A percentile compares a stretch with the other conserved stretches of the same genome.
Evolutionary conservation across 257 asterid species (phyloP).

Genomic region (Solanum chaucha): DNA sequence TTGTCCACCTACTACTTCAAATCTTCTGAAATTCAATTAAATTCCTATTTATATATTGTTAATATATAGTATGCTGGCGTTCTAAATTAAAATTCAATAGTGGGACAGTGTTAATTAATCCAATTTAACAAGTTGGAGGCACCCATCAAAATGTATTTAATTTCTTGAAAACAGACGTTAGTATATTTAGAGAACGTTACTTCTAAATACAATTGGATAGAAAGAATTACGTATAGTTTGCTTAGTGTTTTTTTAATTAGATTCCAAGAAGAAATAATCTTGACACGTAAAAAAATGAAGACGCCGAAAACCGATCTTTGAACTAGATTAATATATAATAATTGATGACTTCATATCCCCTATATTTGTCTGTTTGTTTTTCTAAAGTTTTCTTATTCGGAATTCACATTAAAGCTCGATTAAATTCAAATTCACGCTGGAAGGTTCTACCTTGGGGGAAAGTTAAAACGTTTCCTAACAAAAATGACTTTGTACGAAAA

Average conservation of each 20-base stretch:
- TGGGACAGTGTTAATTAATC: neutral
- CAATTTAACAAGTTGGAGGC: neutral
- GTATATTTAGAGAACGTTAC: neutral
- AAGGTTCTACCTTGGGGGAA: too few relatives aligned
- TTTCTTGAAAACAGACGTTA: neutral
- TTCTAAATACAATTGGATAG: neutral
- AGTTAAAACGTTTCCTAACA: too few relatives aligned
- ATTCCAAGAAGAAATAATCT: neutral
- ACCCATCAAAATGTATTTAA: neutral
- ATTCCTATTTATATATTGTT: neutral
- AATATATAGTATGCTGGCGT: too few relatives aligned
- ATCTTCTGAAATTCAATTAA: neutral
- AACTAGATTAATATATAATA: too few relatives aligned
- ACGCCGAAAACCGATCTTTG: too few relatives aligned
- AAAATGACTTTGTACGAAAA: too few relatives aligned
- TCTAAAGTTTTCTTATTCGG: too few relatives aligned
- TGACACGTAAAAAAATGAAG: neutral
- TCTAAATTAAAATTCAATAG: neutral
- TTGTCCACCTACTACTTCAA: too few relatives aligned
- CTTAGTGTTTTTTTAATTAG: neutral
- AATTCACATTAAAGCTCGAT: too few relatives aligned
- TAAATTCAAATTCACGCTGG: too few relatives aligned
- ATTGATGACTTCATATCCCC: too few relatives aligned
- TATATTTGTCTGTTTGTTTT: too few relatives aligned
- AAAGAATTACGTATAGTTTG: neutral